A percentile compares a stretch with the other conserved stretches of the same genome.
Conservation (phyloP, 768 basidiomycete species). For the Lactarius vividus region DNA sequence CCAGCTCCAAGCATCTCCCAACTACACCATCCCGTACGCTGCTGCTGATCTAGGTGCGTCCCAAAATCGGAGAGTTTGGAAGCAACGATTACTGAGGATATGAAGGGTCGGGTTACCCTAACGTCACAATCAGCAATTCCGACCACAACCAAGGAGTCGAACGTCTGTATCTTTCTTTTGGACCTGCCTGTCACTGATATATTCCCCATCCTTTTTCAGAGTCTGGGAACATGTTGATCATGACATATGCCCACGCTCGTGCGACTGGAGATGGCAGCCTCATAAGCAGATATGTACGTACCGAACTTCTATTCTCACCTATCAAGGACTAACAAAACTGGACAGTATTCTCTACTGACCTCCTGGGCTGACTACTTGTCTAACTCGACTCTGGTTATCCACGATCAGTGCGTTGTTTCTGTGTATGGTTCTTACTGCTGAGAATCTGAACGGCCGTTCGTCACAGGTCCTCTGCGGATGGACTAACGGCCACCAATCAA, state of each 20-base stretch:
- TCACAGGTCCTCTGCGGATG: background rate
- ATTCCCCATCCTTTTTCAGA: background rate
- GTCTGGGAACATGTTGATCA: background rate
- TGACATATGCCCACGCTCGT: background rate
- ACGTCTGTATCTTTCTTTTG: background rate
- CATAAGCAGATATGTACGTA: background rate
- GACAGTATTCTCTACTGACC: background rate
- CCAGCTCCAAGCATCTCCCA: background rate
- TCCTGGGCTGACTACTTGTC: background rate
- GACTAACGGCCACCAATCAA: background rate
- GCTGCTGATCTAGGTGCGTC: background rate
- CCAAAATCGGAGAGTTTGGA: background rate
- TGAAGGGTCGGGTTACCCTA: background rate
- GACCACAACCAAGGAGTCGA: background rate
- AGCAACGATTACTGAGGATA: background rate
- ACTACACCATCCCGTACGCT: background rate
- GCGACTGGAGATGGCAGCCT: background rate
- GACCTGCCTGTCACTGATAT: background rate
- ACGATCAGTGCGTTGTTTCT: background rate
- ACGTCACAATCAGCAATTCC: background rate
- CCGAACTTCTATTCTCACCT: background rate
- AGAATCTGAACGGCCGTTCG: background rate
- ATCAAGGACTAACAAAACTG: background rate
- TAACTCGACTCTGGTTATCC: background rate
- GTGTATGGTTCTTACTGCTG: background rate